phyloP scores from a whole-genome alignment of 768 basidiomycete species.

The Gautieria morchelliformis region DNA sequence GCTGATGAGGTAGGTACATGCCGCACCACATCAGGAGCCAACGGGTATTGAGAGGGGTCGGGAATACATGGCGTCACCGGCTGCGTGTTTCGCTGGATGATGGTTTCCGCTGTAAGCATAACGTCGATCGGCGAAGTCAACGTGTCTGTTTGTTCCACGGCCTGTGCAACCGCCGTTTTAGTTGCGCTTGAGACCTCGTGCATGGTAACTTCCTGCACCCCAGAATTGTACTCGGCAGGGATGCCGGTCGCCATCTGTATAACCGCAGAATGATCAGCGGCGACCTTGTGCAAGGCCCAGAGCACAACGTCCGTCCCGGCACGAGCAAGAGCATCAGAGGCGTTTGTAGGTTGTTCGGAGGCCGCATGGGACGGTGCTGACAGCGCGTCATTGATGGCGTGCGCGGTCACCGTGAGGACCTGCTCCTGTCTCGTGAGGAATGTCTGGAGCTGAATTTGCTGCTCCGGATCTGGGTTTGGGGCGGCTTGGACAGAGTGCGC shows the following conservation, averaged over 20 bases:
- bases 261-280: slow-evolving; percentile 38
- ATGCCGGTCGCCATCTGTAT: slow-evolving; percentile 31
- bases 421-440: slow-evolving; percentile 69
- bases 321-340: slow-evolving; percentile 49
- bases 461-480: slow-evolving; percentile 28
- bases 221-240: slow-evolving; percentile 13
- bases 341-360: slow-evolving; percentile 35
- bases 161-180: slow-evolving; percentile 73
- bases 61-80: slow-evolving; percentile 13
- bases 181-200: slow-evolving; percentile 52
- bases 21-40: not conserved
- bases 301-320: slow-evolving; percentile 78
- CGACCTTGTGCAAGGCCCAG: slow-evolving; percentile 58
- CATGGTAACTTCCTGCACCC: slow-evolving; percentile 36
- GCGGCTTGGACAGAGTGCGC: slow-evolving; percentile 6
- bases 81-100: slow-evolving; percentile 36
- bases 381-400: slow-evolving; percentile 66
- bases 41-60: not conserved
- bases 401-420: slow-evolving; percentile 60
- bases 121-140: slow-evolving; percentile 74
- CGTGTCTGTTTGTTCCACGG: slow-evolving; percentile 67
- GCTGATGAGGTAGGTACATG: slow-evolving; percentile 13
- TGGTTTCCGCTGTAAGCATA: slow-evolving; percentile 55
- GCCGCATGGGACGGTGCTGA: slow-evolving; percentile 34
- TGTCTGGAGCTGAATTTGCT: slow-evolving; percentile 34